A percentile compares a stretch with the other conserved stretches of the same genome.
phyloP scores from a whole-genome alignment of 768 basidiomycete species.

The Phanerochaete carnosa region DNA sequence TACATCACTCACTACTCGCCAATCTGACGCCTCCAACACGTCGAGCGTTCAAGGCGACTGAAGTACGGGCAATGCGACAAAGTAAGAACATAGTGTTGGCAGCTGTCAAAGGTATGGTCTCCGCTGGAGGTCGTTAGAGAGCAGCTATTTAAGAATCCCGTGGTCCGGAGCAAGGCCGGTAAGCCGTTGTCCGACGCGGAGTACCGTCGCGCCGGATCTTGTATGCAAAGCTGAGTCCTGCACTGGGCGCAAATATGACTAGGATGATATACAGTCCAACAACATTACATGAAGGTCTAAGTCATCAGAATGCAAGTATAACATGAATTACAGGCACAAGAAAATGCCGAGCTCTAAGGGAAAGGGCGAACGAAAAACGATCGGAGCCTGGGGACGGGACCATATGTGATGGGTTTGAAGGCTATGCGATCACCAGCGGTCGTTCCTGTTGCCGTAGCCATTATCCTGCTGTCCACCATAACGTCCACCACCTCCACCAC shows the following conservation, averaged over 20 bases:
- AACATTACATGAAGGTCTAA: background rate
- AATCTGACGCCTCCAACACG: background rate
- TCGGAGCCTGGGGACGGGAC: background rate
- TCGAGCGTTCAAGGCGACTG: background rate
- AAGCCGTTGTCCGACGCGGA: background rate
- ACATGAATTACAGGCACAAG: background rate
- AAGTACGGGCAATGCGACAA: background rate
- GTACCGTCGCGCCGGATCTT: background rate
- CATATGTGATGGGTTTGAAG: background rate
- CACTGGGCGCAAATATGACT: background rate
- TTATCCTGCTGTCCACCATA: slow-evolving; percentile 40
- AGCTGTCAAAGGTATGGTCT: background rate
- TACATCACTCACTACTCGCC: slow-evolving; percentile 4
- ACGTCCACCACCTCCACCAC: slow-evolving; percentile 39
- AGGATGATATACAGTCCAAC: slow-evolving; percentile 3
- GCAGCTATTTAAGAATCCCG: background rate
- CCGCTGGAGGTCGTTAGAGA: background rate
- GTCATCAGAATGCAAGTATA: background rate
- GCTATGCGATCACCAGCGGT: slow-evolving; percentile 27
- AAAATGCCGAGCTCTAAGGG: background rate
- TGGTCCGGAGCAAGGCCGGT: background rate
- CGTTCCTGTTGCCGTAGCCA: slow-evolving; percentile 34
- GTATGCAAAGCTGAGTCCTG: background rate
- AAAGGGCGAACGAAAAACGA: background rate
- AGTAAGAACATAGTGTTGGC: background rate